Evolutionary conservation across 306 rosid genomes (phyloP), one percentile per base, ranked within the genome.

Genomic region (Benincasa hispida): DNA sequence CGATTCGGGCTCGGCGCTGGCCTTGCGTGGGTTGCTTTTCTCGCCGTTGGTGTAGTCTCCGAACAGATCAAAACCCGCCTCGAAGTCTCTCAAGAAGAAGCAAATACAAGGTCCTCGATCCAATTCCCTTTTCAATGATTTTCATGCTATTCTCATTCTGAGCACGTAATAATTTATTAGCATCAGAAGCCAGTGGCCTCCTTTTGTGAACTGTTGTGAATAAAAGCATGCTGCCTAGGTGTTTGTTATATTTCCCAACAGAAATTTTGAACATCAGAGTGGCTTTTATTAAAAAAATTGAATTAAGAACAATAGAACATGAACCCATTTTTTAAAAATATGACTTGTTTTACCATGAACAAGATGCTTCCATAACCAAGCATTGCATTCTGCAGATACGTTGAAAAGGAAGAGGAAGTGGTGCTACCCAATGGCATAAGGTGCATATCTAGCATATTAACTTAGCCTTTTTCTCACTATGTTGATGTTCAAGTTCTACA

Each of bases 1-100:
- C 79, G 99, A 63, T 94, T 92, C 35, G 99, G 99, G 6, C 85
- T 94, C 8, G 97, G 95, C 58, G 96, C 99, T 37, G 99, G 99
- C 73, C 99, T 94, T 78, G 95, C 97, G 2, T 94, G 99, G 97
- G 95, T 85, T 81, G 89, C 83, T 35, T 91, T 92, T 80, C 95
- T 92, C 35, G 92, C 97, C 13, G 72, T 87, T 51, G 99, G 97
- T 67, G 93, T 92, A 0, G 72, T 91, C 86, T 94, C 98, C 10
- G 98, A 94, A 83, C 98, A 94, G 84, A 83, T 94, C 63, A 94
- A 94, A 85, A 94, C 98, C 30, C 97, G 96, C 78, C 70, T 91
- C 56, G 98, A 93, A 79, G 96, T 91, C 77, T 91, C 97, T 74
- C 95, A 90, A 78, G 88, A 91, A 84, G 89, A 86, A 81, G 84